Base-by-base conservation (phyloP, 2,329 filamentous ascomycete species). In the Alternaria rosae region DNA sequence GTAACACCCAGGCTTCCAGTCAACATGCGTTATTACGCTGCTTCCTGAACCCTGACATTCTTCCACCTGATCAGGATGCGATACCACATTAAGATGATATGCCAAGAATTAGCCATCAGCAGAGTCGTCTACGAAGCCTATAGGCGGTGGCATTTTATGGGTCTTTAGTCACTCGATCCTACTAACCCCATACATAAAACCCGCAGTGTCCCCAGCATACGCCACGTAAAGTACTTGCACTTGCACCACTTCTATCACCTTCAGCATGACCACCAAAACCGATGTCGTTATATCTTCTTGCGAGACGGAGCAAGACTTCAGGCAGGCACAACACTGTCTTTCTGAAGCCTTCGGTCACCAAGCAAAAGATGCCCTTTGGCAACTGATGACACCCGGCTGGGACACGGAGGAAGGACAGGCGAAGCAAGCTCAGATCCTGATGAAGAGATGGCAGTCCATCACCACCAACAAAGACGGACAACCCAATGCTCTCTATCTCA, bases 351-450 rank as follows among this genome's bases (percentile, higher is more conserved):
- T 88, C 62, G 86, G 85, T 23, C 70, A 70, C 15, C 86, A 88
- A 68, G 78, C 78, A 12, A 74, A 75, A 26, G 87, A 89, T 69
- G 79, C 77, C 7, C 73, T 88, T 54, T 88, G 85, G 84, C 79
- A 77, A 1, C 75, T 78, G 61, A 79, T 85, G 76, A 86, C 86
- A 60, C 86, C 86, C 0, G 83, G 79, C 17, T 88, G 86, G 86
- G 82, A 87, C 35, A 86, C 83, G 0, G 76, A 82, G 6, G 75
- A 79, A 13, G 86, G 86, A 11, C 77, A 72, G 25, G 69, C 69
- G 0, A 68, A 68, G 1, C 80, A 78, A 25, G 78, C 78, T 3
- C 71, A 72, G 10, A 79, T 79, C 13, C 67, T 86, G 62, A 71
- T 76, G 3, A 65, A 80, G 35, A 81, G 83, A 23, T 88, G 82